A percentile compares a stretch with the other conserved stretches of the same genome.
These are phyloP conservation scores for Cladophialophora immunda DNA, from an alignment of 2,329 filamentous ascomycete genomes.

Conservation along the genomic window DNA sequence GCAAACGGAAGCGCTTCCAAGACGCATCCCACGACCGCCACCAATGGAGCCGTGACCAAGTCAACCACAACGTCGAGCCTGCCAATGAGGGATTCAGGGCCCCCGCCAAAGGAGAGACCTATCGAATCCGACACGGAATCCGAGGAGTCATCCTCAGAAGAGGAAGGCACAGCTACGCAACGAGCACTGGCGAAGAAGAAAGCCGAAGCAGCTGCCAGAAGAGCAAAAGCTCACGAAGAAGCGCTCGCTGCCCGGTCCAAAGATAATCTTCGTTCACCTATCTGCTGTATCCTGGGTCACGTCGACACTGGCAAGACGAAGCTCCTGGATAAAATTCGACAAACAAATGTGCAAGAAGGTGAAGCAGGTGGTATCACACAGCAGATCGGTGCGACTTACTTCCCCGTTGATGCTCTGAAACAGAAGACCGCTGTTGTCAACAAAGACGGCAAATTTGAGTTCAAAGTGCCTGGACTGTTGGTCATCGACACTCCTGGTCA, in stretches of 20 bases:
- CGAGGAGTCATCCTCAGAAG: constrained; percentile 66
- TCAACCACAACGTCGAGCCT: constrained; percentile 24
- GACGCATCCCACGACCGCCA: constrained; percentile 1
- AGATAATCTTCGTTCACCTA: constrained; percentile 94
- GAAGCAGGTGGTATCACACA: constrained; percentile 99
- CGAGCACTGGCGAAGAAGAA: constrained; percentile 79
- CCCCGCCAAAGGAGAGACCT: constrained; percentile 29
- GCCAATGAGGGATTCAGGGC: constrained; percentile 24
- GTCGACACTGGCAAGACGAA: constrained; percentile 99
- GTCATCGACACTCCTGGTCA: constrained; percentile 99
- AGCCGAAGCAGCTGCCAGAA: constrained; percentile 85
- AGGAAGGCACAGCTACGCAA: constrained; percentile 73
- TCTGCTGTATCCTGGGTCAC: constrained; percentile 99
- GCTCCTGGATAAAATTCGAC: constrained; percentile 95
- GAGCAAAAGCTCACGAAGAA: constrained; percentile 89
- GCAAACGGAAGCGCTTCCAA: constrained; percentile 18
- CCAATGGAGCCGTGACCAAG: constrained; percentile 21
- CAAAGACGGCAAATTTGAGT: constrained; percentile 85
- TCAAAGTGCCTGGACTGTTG: constrained; percentile 95
- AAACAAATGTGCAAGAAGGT: constrained; percentile 98
- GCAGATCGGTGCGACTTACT: constrained; percentile 99
- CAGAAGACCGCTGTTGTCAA: constrained; percentile 96
- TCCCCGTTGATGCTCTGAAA: constrained; percentile 90
- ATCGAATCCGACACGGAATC: constrained; percentile 61
- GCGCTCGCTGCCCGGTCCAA: constrained; percentile 89